Evolutionary conservation across 2,329 filamentous ascomycete species (phyloP).

Genomic region (Alternaria triticimaculans): DNA sequence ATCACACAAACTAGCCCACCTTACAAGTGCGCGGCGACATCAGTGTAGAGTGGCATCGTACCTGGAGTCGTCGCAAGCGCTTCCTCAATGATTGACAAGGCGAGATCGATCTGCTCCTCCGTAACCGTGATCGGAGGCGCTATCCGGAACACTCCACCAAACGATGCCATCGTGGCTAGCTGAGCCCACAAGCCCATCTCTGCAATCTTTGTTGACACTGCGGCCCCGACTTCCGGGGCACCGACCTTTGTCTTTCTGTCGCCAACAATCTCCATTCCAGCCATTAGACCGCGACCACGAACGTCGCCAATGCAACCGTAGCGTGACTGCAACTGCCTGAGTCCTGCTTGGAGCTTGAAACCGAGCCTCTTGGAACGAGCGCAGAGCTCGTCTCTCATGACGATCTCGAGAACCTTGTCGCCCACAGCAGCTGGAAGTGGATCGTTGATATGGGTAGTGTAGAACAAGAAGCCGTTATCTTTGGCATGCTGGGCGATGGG

Average conservation of each 20-base stretch:
- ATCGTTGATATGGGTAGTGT: slow-evolving; percentile 69
- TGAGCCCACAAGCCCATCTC: slow-evolving; percentile 65
- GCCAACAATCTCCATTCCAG: slow-evolving; percentile 64
- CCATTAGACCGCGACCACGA: slow-evolving; percentile 64
- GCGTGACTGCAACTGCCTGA: slow-evolving; percentile 55
- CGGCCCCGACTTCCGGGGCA: slow-evolving; percentile 56
- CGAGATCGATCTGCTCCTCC: slow-evolving; percentile 50
- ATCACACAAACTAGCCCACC: too few species aligned
- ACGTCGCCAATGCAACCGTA: slow-evolving; percentile 69
- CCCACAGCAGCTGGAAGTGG: slow-evolving; percentile 66
- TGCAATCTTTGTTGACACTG: slow-evolving; percentile 57
- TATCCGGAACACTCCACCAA: slow-evolving; percentile 62
- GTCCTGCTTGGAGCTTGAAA: slow-evolving; percentile 55
- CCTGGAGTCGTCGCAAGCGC: slow-evolving; percentile 62
- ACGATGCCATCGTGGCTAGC: slow-evolving; percentile 57
- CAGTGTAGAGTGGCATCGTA: slow-evolving; percentile 38
- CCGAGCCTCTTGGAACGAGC: slow-evolving; percentile 55
- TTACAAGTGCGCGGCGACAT: neutral
- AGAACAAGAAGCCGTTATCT: slow-evolving; percentile 62
- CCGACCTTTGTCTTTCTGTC: slow-evolving; percentile 58
- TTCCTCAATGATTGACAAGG: slow-evolving; percentile 63
- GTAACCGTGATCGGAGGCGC: slow-evolving; percentile 67
- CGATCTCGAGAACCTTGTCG: slow-evolving; percentile 67
- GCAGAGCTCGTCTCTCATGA: slow-evolving; percentile 62
- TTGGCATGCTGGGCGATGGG: slow-evolving; percentile 59